These are phyloP conservation scores for Sinapis alba DNA, from an alignment of 441 rosid genomes.

Conservation along the genomic window DNA sequence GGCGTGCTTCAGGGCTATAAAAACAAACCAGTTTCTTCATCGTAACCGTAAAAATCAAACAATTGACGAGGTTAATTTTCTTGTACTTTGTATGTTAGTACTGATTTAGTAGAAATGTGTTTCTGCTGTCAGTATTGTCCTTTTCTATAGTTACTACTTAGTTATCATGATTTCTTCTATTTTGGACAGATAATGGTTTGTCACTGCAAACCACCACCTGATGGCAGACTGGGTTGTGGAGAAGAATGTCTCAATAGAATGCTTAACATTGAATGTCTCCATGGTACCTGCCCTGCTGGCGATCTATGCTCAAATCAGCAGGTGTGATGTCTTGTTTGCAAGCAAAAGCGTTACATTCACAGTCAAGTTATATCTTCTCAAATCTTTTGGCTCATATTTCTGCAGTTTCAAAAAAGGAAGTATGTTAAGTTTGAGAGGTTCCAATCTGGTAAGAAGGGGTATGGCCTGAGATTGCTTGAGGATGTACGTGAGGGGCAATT, in stretches of 20 bases:
- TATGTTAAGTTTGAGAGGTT: slow-evolving; percentile 79
- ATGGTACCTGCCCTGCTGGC: slow-evolving; percentile 92
- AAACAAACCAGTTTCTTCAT: slow-evolving; percentile 82
- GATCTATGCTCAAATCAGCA: slow-evolving; percentile 92
- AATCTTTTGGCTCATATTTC: slow-evolving; percentile 31
- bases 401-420: slow-evolving; percentile 89
- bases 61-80: slow-evolving; percentile 83
- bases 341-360: slow-evolving; percentile 13
- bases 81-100: slow-evolving; percentile 20
- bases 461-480: slow-evolving; percentile 81
- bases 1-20: slow-evolving; percentile 65
- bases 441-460: slow-evolving; percentile 94
- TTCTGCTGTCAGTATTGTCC: background rate
- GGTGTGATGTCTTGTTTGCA: slow-evolving; percentile 46
- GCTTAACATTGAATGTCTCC: slow-evolving; percentile 95
- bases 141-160: slow-evolving; percentile 16
- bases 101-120: slow-evolving; percentile 2
- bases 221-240: slow-evolving; percentile 76
- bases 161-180: slow-evolving; percentile 27
- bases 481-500: slow-evolving; percentile 75
- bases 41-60: slow-evolving; percentile 85
- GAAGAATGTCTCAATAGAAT: slow-evolving; percentile 96
- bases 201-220: slow-evolving; percentile 72
- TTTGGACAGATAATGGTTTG: slow-evolving; percentile 90
- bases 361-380: slow-evolving; percentile 30